phyloP scores from a whole-genome alignment of 805 yeast genomes.

The Blastobotrys robertii region DNA sequence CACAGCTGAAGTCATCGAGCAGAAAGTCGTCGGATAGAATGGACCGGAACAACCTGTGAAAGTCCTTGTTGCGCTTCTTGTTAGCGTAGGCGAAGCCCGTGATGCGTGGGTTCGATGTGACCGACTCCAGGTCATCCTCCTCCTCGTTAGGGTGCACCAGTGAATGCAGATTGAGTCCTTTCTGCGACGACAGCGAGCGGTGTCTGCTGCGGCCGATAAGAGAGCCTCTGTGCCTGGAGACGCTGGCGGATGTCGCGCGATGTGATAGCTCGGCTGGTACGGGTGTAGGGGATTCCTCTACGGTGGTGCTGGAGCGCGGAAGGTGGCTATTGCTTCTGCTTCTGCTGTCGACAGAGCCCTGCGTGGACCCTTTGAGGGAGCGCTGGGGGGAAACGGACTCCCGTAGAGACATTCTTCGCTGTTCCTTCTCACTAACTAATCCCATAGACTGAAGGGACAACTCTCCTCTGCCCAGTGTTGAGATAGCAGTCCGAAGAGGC shows the following conservation, averaged over 20 bases:
- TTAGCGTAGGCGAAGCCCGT: constrained; percentile 20
- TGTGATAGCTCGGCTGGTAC: too few relatives aligned
- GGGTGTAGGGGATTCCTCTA: too few relatives aligned
- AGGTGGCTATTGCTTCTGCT: too few relatives aligned
- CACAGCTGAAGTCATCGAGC: constrained; percentile 84
- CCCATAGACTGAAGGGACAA: constrained; percentile 23
- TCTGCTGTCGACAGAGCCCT: neutral
- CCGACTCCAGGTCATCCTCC: too few relatives aligned
- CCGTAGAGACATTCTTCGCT: neutral
- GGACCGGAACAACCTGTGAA: constrained; percentile 63
- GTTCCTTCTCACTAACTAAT: constrained; percentile 3
- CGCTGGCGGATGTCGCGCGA: too few relatives aligned
- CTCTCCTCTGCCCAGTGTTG: constrained; percentile 27
- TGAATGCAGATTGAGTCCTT: too few relatives aligned
- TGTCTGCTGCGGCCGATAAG: too few relatives aligned
- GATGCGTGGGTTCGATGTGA: constrained; percentile 1
- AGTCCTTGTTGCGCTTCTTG: constrained; percentile 54
- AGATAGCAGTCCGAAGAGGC: constrained; percentile 17
- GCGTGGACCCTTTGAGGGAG: neutral
- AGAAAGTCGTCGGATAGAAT: constrained; percentile 62
- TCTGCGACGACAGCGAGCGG: too few relatives aligned
- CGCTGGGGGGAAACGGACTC: neutral
- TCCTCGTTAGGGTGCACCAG: too few relatives aligned
- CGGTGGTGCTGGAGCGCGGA: too few relatives aligned
- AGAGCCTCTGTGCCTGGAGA: too few relatives aligned